These are phyloP conservation scores for Starmerella lactis-condensi DNA, from an alignment of 805 yeast genomes.

Conservation along the genomic window DNA sequence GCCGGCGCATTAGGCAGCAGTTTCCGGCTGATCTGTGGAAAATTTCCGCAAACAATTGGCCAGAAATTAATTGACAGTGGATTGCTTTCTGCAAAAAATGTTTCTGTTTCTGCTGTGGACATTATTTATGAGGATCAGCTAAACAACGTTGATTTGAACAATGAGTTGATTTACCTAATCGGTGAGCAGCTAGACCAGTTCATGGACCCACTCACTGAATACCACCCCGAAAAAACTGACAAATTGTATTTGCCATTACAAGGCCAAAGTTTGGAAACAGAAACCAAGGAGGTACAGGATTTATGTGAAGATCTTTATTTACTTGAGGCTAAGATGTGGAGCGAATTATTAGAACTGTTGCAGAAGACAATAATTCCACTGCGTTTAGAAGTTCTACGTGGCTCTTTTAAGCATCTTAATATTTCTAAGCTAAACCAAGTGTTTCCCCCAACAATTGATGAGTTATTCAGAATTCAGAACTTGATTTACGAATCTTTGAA, in stretches of 20 bases:
- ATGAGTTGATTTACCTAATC: conserved; percentile 50
- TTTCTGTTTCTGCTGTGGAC: conserved; percentile 46
- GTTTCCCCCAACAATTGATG: conserved; percentile 92
- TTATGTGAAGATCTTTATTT: conserved; percentile 48
- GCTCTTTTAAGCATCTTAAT: conserved; percentile 33
- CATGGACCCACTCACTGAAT: conserved; percentile 77
- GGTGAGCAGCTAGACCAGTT: conserved; percentile 78
- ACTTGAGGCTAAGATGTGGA: conserved; percentile 59
- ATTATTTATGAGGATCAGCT: conserved; percentile 47
- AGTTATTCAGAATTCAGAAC: conserved; percentile 75
- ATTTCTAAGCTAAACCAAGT: conserved; percentile 52
- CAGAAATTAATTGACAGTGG: conserved; percentile 38
- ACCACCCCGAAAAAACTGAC: conserved; percentile 78
- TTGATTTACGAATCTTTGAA: conserved; percentile 59
- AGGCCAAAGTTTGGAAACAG: conserved; percentile 10
- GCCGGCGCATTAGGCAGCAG: conserved; percentile 65
- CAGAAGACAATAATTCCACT: conserved; percentile 67
- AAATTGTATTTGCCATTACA: conserved; percentile 46
- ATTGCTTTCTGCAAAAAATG: conserved; percentile 30
- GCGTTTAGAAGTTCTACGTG: conserved; percentile 47
- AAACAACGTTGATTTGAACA: conserved; percentile 42
- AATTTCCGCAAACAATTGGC: conserved; percentile 42
- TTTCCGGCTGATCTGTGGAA: conserved; percentile 37
- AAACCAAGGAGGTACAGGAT: conserved; percentile 28
- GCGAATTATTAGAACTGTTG: conserved; percentile 50